Evolutionary conservation across 257 asterid species (phyloP).

Genomic region (Solanum etuberosum): DNA sequence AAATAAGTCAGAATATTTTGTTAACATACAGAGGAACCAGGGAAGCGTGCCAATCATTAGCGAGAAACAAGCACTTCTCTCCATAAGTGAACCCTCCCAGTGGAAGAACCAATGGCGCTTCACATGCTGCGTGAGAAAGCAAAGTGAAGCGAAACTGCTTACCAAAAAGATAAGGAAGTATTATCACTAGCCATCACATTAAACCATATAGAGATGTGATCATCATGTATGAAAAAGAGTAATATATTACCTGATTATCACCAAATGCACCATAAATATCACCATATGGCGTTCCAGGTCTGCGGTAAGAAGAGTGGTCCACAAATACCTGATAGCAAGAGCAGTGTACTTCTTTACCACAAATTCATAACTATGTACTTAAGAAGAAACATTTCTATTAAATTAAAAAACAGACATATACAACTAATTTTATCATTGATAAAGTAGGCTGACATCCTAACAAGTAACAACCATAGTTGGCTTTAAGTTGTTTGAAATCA

Average conservation of each 20-base stretch:
- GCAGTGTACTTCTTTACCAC: background rate
- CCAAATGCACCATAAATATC: constrained; percentile 88
- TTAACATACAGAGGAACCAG: constrained; percentile 86
- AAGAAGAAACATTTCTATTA: background rate
- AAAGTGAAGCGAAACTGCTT: constrained; percentile 90
- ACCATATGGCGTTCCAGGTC: constrained; percentile 98
- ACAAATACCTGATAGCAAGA: constrained; percentile 56
- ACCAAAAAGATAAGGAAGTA: constrained; percentile 14
- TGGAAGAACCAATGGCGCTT: constrained; percentile 92
- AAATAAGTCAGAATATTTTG: background rate
- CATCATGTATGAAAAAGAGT: background rate
- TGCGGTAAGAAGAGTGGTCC: constrained; percentile 75
- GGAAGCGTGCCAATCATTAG: constrained; percentile 99
- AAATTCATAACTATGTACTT: constrained; percentile 2
- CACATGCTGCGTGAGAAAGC: constrained; percentile 96
- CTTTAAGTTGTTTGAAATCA: background rate
- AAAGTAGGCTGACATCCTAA: background rate
- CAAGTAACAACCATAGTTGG: background rate
- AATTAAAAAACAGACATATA: background rate
- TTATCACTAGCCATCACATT: constrained; percentile 6
- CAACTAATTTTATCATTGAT: background rate
- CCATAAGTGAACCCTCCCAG: constrained; percentile 92
- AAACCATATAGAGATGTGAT: background rate
- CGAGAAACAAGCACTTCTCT: constrained; percentile 83
- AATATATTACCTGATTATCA: constrained; percentile 73